Conservation (phyloP, 2,329 filamentous ascomycete genomes). For the Penicillium corylophilum region DNA sequence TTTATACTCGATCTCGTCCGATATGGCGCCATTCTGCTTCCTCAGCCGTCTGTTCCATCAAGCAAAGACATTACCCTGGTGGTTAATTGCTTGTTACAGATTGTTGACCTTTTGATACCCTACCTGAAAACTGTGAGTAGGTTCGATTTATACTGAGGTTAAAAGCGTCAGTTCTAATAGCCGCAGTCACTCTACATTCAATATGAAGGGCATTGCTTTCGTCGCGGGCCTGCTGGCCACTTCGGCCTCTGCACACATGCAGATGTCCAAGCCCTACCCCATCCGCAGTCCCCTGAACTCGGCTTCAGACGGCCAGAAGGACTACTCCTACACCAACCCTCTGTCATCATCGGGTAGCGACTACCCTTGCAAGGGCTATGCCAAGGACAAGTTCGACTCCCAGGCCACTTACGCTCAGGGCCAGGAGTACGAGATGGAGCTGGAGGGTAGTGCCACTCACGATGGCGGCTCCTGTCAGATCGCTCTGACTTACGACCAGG, state of each 20-base stretch:
- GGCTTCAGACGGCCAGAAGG: conserved; percentile 50
- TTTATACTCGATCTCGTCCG: conserved; percentile 10
- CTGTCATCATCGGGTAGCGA: conserved; percentile 59
- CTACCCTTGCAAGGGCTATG: conserved; percentile 75
- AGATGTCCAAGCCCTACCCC: conserved; percentile 56
- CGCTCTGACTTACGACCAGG: conserved; percentile 70
- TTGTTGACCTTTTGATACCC: conserved; percentile 4
- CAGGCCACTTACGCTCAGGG: conserved; percentile 64
- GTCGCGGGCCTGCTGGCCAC: conserved; percentile 34
- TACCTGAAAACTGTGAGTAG: background rate
- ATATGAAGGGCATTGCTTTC: conserved; percentile 35
- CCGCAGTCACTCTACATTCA: conserved; percentile 3
- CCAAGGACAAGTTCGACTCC: conserved; percentile 51
- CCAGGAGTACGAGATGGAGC: conserved; percentile 60
- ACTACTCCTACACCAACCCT: conserved; percentile 72
- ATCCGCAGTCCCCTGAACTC: conserved; percentile 53
- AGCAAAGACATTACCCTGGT: conserved; percentile 10
- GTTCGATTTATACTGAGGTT: background rate
- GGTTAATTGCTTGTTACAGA: conserved; percentile 12
- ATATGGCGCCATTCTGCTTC: background rate
- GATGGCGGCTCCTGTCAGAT: conserved; percentile 75
- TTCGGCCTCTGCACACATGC: conserved; percentile 50
- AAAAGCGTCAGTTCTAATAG: background rate
- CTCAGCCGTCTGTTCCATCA: conserved; percentile 3
- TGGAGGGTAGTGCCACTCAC: conserved; percentile 64